These are phyloP conservation scores for Vicia villosa DNA, from an alignment of 306 rosid species.

Conservation along the genomic window DNA sequence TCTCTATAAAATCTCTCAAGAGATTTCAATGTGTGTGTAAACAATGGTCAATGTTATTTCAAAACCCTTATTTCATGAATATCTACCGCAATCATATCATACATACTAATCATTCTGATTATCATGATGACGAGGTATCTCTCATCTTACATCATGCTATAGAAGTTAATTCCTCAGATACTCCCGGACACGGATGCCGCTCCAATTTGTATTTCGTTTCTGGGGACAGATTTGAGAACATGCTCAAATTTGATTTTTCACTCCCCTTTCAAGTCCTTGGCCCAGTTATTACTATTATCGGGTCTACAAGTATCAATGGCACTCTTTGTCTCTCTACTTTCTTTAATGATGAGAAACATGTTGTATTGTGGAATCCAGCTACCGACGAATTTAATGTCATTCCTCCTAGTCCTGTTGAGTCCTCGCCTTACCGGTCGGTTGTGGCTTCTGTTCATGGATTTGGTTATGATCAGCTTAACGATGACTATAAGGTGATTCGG, in stretches of 20 bases:
- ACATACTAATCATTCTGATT: no score
- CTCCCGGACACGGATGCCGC: neutral
- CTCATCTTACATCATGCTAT: neutral
- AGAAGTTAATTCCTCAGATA: neutral
- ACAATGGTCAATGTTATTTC: no score
- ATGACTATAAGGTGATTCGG: constrained; percentile 1
- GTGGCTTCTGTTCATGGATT: neutral
- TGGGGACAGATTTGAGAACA: neutral
- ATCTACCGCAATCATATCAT: no score
- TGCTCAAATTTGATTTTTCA: neutral
- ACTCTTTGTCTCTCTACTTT: neutral
- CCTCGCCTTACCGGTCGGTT: neutral
- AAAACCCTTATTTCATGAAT: no score
- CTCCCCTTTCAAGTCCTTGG: neutral
- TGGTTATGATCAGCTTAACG: neutral
- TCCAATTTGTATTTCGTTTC: neutral
- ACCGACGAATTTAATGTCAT: neutral
- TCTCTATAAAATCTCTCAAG: no score
- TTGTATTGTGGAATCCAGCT: neutral
- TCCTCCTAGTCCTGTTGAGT: neutral
- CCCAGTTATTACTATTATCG: neutral
- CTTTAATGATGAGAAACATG: neutral
- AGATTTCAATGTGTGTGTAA: no score
- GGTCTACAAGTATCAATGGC: neutral
- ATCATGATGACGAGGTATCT: no score